phyloP scores from a whole-genome alignment of 192 early-diverging fungal species.

The Phycomyces nitens region DNA sequence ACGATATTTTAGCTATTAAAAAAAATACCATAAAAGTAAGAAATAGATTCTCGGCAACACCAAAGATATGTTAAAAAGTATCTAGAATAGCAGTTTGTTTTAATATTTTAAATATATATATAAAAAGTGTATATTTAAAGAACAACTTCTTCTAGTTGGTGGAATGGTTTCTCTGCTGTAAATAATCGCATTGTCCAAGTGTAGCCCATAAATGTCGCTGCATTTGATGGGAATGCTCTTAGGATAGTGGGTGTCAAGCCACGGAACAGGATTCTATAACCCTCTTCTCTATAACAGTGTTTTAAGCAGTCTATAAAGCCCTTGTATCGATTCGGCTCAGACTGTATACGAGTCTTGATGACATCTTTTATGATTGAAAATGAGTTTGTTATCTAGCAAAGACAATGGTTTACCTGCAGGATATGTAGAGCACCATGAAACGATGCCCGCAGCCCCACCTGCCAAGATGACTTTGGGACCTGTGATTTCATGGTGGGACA shows the following conservation, averaged over 20 bases:
- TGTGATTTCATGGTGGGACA: constrained; percentile 32
- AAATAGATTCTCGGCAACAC: too few relatives aligned
- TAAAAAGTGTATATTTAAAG: background rate
- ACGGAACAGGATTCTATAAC: constrained; percentile 50
- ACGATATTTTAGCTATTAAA: too few relatives aligned
- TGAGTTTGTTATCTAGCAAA: background rate
- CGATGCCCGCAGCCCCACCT: constrained; percentile 55
- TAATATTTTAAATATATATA: background rate
- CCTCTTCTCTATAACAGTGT: constrained; percentile 51
- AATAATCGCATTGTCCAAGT: constrained; percentile 43
- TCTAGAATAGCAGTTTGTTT: background rate
- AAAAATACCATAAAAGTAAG: too few relatives aligned
- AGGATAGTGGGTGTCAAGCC: constrained; percentile 55
- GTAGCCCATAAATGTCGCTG: constrained; percentile 58
- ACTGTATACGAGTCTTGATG: constrained; percentile 57
- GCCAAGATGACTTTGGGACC: constrained; percentile 46
- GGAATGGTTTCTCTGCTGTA: background rate
- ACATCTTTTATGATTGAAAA: constrained; percentile 37
- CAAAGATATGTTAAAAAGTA: too few relatives aligned
- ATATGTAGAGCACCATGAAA: constrained; percentile 55
- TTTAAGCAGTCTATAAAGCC: constrained; percentile 42
- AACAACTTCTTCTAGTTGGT: background rate
- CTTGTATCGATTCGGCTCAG: constrained; percentile 45
- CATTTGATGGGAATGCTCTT: constrained; percentile 57
- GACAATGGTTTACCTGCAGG: constrained; percentile 47